A percentile compares a stretch with the other conserved stretches of the same genome.
These are phyloP conservation scores for Amaranthus hypochondriacus DNA, from an alignment of 148 eudicot genomes.

Conservation along the genomic window DNA sequence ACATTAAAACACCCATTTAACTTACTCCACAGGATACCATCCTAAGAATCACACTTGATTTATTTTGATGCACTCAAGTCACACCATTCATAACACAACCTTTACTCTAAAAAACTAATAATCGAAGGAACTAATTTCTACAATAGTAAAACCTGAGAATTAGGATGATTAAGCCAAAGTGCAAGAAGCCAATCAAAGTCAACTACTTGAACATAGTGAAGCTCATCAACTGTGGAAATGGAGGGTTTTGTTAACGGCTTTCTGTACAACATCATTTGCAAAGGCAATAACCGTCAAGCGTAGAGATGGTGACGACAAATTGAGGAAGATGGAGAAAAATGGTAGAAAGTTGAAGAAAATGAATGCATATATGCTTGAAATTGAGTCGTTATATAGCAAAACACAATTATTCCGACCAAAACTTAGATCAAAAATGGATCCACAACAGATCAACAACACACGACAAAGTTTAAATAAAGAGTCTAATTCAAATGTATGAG, in stretches of 20 bases:
- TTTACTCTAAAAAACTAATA: not conserved
- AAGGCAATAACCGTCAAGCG: constrained; percentile 36
- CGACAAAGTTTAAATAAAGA: no score
- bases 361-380: constrained; percentile 41
- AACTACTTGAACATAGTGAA: constrained; percentile 72
- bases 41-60: no score
- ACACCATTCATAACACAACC: no score
- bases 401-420: no score
- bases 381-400: constrained; percentile 1
- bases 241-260: constrained; percentile 50
- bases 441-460: no score
- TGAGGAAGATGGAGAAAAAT: constrained; percentile 23
- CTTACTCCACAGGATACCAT: no score
- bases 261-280: constrained; percentile 35
- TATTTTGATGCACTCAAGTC: no score
- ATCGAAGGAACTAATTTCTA: not conserved
- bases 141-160: constrained; percentile 44
- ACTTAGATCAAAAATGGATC: no score
- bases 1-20: no score
- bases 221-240: constrained; percentile 92
- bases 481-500: no score
- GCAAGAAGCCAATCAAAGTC: constrained; percentile 77
- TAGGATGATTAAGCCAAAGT: constrained; percentile 85
- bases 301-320: constrained; percentile 18
- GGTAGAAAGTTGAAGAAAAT: constrained; percentile 30